phyloP scores from a whole-genome alignment of 2,329 filamentous ascomycete species.

The Dichotomopilus funicola region DNA sequence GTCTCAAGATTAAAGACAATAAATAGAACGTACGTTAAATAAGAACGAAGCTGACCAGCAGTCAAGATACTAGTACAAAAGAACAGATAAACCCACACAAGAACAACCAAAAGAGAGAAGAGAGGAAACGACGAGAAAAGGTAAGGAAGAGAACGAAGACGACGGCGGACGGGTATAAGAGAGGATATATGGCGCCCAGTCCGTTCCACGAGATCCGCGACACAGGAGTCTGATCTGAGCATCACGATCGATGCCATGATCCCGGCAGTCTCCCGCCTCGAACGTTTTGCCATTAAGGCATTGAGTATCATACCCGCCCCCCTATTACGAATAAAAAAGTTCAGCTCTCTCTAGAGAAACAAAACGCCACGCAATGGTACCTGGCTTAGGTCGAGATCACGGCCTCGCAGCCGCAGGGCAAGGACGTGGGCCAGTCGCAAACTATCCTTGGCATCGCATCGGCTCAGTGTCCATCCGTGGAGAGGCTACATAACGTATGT shows the following conservation, averaged over 20 bases:
- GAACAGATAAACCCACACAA: slow-evolving; percentile 7
- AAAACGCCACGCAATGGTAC: too few relatives aligned
- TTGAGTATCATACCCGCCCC: too few relatives aligned
- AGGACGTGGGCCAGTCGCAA: too few relatives aligned
- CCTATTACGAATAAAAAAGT: too few relatives aligned
- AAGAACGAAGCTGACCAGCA: slow-evolving; percentile 23
- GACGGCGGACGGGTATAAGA: slow-evolving; percentile 2
- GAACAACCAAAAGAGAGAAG: background rate
- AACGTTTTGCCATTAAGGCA: background rate
- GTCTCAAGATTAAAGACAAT: slow-evolving; percentile 12
- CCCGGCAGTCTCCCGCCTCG: background rate
- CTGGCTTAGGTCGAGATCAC: too few relatives aligned
- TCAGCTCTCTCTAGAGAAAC: too few relatives aligned
- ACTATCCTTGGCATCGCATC: too few relatives aligned
- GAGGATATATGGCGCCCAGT: slow-evolving; percentile 18
- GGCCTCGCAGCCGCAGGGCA: too few relatives aligned
- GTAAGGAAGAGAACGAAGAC: too few relatives aligned
- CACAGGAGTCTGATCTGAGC: slow-evolving; percentile 13
- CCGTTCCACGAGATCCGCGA: slow-evolving; percentile 17
- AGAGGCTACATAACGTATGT: background rate
- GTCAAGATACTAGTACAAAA: slow-evolving; percentile 20
- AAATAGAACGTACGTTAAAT: slow-evolving; percentile 11
- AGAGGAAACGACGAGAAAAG: background rate
- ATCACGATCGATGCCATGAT: slow-evolving; percentile 1
- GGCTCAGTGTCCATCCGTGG: slow-evolving; percentile 1